These are phyloP conservation scores for Rhodamnia argentea DNA, from an alignment of 345 rosid species.

Conservation along the genomic window DNA sequence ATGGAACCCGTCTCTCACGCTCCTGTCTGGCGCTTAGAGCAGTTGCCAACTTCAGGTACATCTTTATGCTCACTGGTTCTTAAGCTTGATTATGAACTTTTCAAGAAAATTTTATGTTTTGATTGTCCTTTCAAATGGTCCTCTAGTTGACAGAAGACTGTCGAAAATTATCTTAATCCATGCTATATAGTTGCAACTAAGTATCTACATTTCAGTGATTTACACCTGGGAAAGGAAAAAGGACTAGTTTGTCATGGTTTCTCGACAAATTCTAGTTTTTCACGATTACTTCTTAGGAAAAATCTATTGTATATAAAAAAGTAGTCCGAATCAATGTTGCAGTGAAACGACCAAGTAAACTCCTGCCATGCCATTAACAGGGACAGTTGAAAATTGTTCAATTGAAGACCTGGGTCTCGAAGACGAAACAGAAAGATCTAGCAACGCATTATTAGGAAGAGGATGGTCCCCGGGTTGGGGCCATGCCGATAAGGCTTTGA, in stretches of 20 bases:
- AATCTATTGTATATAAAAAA: neutral
- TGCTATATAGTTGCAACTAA: neutral
- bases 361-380: constrained; percentile 12
- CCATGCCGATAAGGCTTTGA: constrained; percentile 63
- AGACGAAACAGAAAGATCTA: constrained; percentile 69
- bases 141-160: neutral
- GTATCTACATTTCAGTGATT: neutral
- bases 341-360: neutral
- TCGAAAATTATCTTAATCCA: neutral
- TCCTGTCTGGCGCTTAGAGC: constrained; percentile 66
- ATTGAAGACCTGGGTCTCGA: constrained; percentile 74
- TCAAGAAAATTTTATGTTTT: neutral
- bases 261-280: neutral
- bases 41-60: constrained; percentile 41
- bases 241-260: neutral
- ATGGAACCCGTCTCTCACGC: constrained; percentile 52
- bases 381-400: constrained; percentile 40
- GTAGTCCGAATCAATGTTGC: neutral
- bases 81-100: neutral
- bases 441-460: constrained; percentile 78
- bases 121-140: neutral
- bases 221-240: neutral
- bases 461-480: constrained; percentile 96
- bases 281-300: neutral
- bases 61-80: neutral